These are phyloP conservation scores for Xylariales sp. DNA, from an alignment of 2,329 filamentous ascomycete species.

Conservation along the genomic window DNA sequence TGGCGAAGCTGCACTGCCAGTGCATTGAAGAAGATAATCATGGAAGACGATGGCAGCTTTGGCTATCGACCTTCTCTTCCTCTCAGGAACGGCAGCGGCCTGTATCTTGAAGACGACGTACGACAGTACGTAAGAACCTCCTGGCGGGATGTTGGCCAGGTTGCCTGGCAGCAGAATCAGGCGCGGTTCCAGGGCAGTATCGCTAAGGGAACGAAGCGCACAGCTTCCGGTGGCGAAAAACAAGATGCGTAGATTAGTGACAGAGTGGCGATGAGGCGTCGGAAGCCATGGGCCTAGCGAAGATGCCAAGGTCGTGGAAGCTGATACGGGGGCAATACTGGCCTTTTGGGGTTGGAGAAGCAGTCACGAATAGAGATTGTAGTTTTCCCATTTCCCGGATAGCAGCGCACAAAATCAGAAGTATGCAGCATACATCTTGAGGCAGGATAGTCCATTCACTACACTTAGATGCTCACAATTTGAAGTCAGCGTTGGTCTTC, in stretches of 20 bases:
- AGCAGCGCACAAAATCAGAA: no score
- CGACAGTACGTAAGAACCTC: conserved; percentile 35
- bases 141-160: conserved; percentile 32
- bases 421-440: no score
- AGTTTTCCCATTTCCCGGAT: no score
- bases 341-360: no score
- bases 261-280: no score
- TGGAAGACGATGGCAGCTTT: conserved; percentile 38
- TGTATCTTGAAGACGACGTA: conserved; percentile 39
- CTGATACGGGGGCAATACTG: no score
- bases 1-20: conserved; percentile 2
- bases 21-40: conserved; percentile 45
- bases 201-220: background rate
- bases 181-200: conserved; percentile 10
- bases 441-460: no score
- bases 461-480: conserved; percentile 59
- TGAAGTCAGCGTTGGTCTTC: conserved; percentile 69
- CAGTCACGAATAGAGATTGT: no score
- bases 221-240: conserved; percentile 4
- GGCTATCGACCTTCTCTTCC: conserved; percentile 23
- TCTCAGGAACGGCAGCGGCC: conserved; percentile 32
- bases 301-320: no score
- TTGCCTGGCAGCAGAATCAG: conserved; percentile 25
- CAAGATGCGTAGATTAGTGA: background rate
- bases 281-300: no score